Conservation (phyloP, 2,329 filamentous ascomycete species). For the Colletotrichum tropicicola region DNA sequence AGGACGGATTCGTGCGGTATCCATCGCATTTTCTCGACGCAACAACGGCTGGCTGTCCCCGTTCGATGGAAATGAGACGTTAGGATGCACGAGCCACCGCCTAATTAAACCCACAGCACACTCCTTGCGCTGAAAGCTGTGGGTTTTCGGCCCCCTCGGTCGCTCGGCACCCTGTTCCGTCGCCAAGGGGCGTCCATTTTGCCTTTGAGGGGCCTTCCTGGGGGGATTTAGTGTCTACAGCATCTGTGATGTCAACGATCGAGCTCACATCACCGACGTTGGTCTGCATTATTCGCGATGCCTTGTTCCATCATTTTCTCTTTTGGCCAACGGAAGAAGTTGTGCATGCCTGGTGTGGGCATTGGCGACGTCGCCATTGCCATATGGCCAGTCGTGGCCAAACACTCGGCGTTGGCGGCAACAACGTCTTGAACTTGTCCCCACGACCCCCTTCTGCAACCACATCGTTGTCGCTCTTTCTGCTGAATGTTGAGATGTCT, state of each 20-base stretch:
- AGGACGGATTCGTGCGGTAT: background rate
- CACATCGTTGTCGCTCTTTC: too few relatives aligned
- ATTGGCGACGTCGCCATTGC: too few relatives aligned
- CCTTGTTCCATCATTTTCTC: too few relatives aligned
- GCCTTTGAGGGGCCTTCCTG: background rate
- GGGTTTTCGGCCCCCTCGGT: background rate
- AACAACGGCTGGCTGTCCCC: background rate
- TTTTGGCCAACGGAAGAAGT: too few relatives aligned
- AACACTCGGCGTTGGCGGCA: too few relatives aligned
- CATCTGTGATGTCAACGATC: background rate
- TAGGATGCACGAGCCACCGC: constrained; percentile 22
- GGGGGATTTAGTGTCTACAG: background rate
- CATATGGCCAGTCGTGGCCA: too few relatives aligned
- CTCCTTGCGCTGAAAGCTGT: background rate
- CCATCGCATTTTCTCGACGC: background rate
- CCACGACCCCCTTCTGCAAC: too few relatives aligned
- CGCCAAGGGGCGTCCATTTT: background rate
- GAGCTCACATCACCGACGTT: too few relatives aligned
- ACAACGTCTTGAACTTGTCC: too few relatives aligned
- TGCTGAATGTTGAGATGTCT: too few relatives aligned
- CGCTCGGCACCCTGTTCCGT: constrained; percentile 17
- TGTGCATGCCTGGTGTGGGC: too few relatives aligned
- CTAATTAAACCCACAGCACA: constrained; percentile 24
- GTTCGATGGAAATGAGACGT: constrained; percentile 10
- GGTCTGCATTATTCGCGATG: too few relatives aligned